Conservation (phyloP, 1,139 yeast species). For the Pichia cactophila region DNA sequence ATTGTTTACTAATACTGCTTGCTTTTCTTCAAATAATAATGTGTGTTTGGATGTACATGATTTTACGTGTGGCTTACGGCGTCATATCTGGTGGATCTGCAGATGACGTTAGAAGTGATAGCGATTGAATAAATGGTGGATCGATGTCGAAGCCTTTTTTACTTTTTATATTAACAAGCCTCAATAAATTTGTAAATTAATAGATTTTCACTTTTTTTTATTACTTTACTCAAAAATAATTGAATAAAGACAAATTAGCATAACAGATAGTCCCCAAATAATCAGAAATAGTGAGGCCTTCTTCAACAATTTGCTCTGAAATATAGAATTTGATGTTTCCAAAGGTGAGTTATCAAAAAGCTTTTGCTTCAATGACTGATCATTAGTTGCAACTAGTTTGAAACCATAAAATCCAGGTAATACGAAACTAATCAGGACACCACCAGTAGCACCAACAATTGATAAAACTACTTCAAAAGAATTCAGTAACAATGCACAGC, state of each 20-base stretch:
- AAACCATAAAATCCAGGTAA: conserved; percentile 54
- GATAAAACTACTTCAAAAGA: conserved; percentile 53
- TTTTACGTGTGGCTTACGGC: conserved; percentile 58
- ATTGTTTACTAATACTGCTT: conserved; percentile 48
- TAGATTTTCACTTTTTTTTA: background rate
- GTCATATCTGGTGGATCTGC: conserved; percentile 67
- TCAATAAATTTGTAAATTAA: background rate
- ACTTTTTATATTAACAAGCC: background rate
- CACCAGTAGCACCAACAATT: conserved; percentile 55
- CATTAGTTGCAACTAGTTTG: conserved; percentile 33
- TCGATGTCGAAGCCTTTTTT: background rate
- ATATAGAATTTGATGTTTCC: conserved; percentile 19
- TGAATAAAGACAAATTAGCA: conserved; percentile 41
- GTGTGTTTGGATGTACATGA: conserved; percentile 68
- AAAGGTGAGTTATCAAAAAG: conserved; percentile 17
- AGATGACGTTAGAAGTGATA: conserved; percentile 81
- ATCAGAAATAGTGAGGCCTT: conserved; percentile 42
- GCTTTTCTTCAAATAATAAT: conserved; percentile 62
- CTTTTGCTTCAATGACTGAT: conserved; percentile 19
- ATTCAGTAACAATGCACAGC: conserved; percentile 37
- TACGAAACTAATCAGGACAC: conserved; percentile 51
- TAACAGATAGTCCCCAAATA: conserved; percentile 48
- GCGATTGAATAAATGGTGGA: conserved; percentile 37
- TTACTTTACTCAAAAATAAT: conserved; percentile 14
- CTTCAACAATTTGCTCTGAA: conserved; percentile 20